Evolutionary conservation across 2,329 filamentous ascomycete genomes (phyloP).

Genomic region (Aureobasidium melanogenum): DNA sequence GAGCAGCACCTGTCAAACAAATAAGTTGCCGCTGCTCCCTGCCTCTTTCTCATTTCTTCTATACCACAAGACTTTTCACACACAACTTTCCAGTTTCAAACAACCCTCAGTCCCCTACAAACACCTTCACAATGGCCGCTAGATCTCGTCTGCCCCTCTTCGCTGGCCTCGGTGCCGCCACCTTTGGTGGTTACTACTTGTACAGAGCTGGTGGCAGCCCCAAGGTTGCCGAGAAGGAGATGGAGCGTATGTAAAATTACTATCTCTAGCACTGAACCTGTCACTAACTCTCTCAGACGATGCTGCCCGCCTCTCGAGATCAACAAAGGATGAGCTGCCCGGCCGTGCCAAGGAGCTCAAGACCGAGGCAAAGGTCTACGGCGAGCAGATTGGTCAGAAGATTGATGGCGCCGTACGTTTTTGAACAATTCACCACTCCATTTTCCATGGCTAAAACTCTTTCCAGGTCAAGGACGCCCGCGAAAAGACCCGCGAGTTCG

Average conservation of each 20-base stretch:
- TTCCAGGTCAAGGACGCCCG: slow-evolving; percentile 24
- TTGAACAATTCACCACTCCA: no score
- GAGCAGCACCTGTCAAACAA: neutral
- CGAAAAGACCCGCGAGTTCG: slow-evolving; percentile 51
- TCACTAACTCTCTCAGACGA: slow-evolving; percentile 51
- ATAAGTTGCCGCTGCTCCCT: neutral
- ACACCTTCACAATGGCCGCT: slow-evolving; percentile 12
- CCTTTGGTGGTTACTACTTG: slow-evolving; percentile 66
- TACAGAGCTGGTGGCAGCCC: slow-evolving; percentile 77
- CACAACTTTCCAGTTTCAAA: neutral
- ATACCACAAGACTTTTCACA: neutral
- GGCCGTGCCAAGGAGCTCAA: slow-evolving; percentile 54
- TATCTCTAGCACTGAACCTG: neutral
- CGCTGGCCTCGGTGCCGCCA: slow-evolving; percentile 13
- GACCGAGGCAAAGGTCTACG: slow-evolving; percentile 37
- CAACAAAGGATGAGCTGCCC: slow-evolving; percentile 57
- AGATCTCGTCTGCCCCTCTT: slow-evolving; percentile 13
- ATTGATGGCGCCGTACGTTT: slow-evolving; percentile 56
- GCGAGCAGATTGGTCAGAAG: slow-evolving; percentile 47
- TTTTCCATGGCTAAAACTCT: neutral
- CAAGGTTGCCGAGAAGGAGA: slow-evolving; percentile 74
- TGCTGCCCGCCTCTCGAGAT: slow-evolving; percentile 57
- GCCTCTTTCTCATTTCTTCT: neutral
- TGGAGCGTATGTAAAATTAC: slow-evolving; percentile 57
- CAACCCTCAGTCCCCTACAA: neutral